Base-by-base conservation (phyloP, 2,329 filamentous ascomycete species). In the Colletotrichum scovillei region DNA sequence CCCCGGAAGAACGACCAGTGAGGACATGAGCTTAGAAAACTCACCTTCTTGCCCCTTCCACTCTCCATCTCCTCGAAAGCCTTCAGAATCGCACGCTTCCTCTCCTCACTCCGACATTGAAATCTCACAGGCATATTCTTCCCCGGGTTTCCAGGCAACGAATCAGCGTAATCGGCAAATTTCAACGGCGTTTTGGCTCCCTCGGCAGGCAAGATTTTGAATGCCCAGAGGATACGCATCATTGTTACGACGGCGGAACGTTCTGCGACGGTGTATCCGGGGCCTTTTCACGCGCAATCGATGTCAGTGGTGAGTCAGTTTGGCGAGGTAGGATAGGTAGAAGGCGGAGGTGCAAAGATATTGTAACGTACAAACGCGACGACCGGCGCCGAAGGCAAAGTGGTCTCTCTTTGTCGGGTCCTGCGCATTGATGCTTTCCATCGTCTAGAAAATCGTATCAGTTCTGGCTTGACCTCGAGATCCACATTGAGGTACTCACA, bases 311-410 rank as follows among this genome's bases (percentile, higher is more conserved):
- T 38, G 14, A 38, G 3, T 11, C 30, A n/a, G 9, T 32, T 32
- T 32, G 8, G 9, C 9, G 5, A 38, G 5, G 16, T 42, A 16
- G 14, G 35, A 7, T 42, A 16, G 5, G 5, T 9, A n/a, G 5
- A 19, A n/a, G 38, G 14, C 5, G 12, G 14, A 42, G 38, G 12
- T 16, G 9, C 6, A 6, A n/a, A 46, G 42, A 8, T 19, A n/a
- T 7, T 9, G 3, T 0, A 14, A 46, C 42, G 42, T n/a, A 68
- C 66, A 63, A 22, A 60, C 66, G 24, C 79, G 78, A 8, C 79
- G 77, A n/a, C 79, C 79, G 14, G 75, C 77, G 6, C 79, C 79
- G 62, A 80, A 81, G 4, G 78, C 59, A 67, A 80, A 81, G 73
- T 80, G 78, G 64, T 80, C 79, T 1, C 79, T 79, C 58, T 78